These are phyloP conservation scores for Sarcodon aspratus DNA, from an alignment of 768 basidiomycete species.

Conservation along the genomic window DNA sequence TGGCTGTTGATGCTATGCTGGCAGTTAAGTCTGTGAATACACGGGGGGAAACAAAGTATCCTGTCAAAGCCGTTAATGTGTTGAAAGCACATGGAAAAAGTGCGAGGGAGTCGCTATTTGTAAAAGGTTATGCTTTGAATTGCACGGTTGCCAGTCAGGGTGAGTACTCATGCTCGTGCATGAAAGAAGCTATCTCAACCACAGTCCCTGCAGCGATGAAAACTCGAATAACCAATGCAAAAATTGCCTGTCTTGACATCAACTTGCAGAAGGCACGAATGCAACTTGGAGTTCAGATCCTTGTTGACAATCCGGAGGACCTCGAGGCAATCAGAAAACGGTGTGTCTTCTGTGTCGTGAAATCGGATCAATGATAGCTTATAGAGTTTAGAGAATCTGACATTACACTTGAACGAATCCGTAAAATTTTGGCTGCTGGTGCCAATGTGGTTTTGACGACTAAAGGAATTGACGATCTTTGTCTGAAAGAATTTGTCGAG, in stretches of 20 bases:
- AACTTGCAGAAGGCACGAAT: constrained; percentile 94
- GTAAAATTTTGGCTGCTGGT: constrained; percentile 91
- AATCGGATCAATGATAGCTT: not conserved
- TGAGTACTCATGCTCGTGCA: constrained; percentile 21
- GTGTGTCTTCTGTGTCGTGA: constrained; percentile 26
- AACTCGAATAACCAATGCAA: constrained; percentile 83
- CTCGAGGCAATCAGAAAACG: constrained; percentile 92
- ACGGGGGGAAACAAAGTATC: constrained; percentile 95
- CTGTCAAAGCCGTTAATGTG: constrained; percentile 97
- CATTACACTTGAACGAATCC: constrained; percentile 89
- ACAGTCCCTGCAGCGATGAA: constrained; percentile 72
- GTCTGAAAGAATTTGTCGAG: constrained; percentile 97
- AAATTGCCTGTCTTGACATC: constrained; percentile 98
- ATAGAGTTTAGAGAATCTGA: constrained; percentile 65
- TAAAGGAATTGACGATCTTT: constrained; percentile 97
- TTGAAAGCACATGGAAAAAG: constrained; percentile 96
- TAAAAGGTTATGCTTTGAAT: constrained; percentile 95
- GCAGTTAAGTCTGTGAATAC: constrained; percentile 91
- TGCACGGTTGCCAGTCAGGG: constrained; percentile 99
- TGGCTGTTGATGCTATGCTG: constrained; percentile 98
- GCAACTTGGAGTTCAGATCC: constrained; percentile 96
- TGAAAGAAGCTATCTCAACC: not conserved
- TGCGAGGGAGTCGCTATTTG: constrained; percentile 88
- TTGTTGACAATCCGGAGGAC: constrained; percentile 93
- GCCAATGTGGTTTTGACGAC: constrained; percentile 97